Base-by-base conservation (phyloP, 1,284 basidiomycete species). In the Cryptococcus floricola region DNA sequence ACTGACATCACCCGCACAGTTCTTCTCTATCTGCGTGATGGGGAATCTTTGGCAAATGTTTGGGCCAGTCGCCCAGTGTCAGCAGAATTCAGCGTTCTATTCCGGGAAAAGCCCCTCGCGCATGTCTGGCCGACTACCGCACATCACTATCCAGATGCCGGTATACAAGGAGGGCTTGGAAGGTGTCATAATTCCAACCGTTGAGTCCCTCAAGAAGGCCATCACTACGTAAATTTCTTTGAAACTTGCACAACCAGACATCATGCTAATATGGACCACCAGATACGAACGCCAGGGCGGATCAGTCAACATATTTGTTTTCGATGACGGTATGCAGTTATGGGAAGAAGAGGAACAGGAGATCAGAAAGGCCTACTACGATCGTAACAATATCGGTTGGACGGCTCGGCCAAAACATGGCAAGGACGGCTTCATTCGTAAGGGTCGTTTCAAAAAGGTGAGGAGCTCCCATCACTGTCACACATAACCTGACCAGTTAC, bases 381-480 rank as follows among this genome's bases (percentile, higher is more conserved):
- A 87, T 28, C 84, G 86, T 48, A 87, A 91, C 69, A 87, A 85
- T 66, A 87, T 91, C 63, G 88, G 86, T 34, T 91, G 87, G 85
- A 86, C 90, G 52, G 86, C 89, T 18, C 84, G 90, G 49, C 89
- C 90, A 5, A 81, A 81, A 48, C 85, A 88, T 70, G 83, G 85
- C 66, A 64, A 73, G n/a, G 84, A 84, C 66, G 88, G 87, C 0
- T 92, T 84, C 79, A 82, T 83, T 54, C 87, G 91, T 53, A 87
- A 87, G 12, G 91, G 91, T 56, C 84, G 88, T 39, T 92, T 91
- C 81, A 91, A 92, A 81, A 92, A 92, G 77, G 68, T 61, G 28
- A 54, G 64, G 54, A 34, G 31, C 31, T 10, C 31, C 31, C 10
- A 8, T 34, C 31, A 34, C 31, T 10, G 10, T 34, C 31, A 34